Conservation (phyloP, 2,329 filamentous ascomycete species). For the Coniochaeta sp. region DNA sequence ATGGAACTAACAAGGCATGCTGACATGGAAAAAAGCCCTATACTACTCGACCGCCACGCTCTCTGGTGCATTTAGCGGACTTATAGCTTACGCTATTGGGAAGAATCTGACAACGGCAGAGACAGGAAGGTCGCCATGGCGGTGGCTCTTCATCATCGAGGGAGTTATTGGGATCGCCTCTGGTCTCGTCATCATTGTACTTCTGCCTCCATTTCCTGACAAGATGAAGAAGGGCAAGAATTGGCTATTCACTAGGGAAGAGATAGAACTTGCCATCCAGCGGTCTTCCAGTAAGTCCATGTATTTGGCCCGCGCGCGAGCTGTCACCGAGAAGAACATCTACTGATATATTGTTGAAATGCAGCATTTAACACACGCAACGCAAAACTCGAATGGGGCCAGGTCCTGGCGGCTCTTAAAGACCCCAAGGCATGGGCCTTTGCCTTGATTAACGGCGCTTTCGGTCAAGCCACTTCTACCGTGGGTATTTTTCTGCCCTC, state of each 20-base stretch:
- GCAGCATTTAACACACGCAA: not conserved
- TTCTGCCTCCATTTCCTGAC: constrained; percentile 1
- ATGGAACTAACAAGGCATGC: not conserved
- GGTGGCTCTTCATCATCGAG: constrained; percentile 3
- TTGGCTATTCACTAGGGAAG: constrained; percentile 1
- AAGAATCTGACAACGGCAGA: not conserved
- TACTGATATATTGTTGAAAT: not conserved
- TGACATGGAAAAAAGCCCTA: not conserved
- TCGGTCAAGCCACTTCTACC: not conserved
- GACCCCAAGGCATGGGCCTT: constrained; percentile 2
- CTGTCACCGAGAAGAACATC: not conserved
- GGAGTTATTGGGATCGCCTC: not conserved
- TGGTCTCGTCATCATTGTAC: not conserved
- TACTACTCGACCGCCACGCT: constrained; percentile 1
- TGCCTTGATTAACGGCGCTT: not conserved
- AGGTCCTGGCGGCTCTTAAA: constrained; percentile 1
- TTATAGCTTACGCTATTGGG: constrained; percentile 2
- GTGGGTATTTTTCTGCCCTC: constrained; percentile 1
- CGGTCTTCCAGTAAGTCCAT: not conserved
- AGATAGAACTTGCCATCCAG: constrained; percentile 1
- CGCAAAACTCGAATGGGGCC: not conserved
- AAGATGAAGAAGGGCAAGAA: constrained; percentile 2
- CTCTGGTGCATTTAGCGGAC: not conserved
- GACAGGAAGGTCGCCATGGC: not conserved
- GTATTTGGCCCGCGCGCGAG: not conserved